Percentiles rank a stretch among this genome's conserved stretches.
These are phyloP conservation scores for Nothomitra cinnamomea DNA, from an alignment of 2,329 filamentous ascomycete species.

Conservation along the genomic window DNA sequence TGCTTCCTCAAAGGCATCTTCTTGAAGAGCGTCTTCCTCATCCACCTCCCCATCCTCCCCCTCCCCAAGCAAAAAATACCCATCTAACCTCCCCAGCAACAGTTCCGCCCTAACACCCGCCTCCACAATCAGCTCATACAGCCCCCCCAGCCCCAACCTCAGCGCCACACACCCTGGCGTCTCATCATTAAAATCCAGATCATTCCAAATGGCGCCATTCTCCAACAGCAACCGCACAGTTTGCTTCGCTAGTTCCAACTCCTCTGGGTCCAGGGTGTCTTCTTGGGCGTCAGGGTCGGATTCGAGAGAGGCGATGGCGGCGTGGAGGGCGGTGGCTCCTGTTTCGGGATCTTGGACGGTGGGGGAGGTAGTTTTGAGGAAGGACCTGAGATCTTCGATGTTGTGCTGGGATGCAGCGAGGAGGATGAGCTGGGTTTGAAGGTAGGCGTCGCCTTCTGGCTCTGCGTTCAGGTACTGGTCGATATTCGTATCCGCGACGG, in stretches of 20 bases:
- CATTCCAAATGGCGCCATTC: conserved; percentile 94
- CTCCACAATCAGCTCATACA: conserved; percentile 75
- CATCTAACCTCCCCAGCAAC: conserved; percentile 64
- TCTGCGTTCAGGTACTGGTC: too few species aligned
- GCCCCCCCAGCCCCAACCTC: conserved; percentile 43
- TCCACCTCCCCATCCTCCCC: conserved; percentile 17
- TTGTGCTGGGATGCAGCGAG: conserved; percentile 52
- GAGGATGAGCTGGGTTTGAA: conserved; percentile 40
- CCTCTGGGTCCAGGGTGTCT: background rate
- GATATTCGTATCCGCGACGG: too few species aligned
- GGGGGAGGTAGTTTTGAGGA: conserved; percentile 44
- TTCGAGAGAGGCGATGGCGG: conserved; percentile 65
- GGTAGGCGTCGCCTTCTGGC: conserved; percentile 24
- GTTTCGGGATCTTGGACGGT: conserved; percentile 73
- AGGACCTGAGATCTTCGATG: conserved; percentile 45
- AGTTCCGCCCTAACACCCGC: conserved; percentile 84
- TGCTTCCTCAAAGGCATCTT: too few species aligned
- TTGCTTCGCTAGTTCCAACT: conserved; percentile 43
- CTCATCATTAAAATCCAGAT: conserved; percentile 70
- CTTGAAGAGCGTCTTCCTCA: too few species aligned
- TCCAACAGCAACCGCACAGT: conserved; percentile 63
- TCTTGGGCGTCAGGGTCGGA: conserved; percentile 14
- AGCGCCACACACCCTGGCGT: conserved; percentile 79
- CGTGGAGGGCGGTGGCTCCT: conserved; percentile 75
- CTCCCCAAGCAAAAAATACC: conserved; percentile 56